Base-by-base conservation (phyloP, 2,329 filamentous ascomycete species). In the Grosmannia huntii region DNA sequence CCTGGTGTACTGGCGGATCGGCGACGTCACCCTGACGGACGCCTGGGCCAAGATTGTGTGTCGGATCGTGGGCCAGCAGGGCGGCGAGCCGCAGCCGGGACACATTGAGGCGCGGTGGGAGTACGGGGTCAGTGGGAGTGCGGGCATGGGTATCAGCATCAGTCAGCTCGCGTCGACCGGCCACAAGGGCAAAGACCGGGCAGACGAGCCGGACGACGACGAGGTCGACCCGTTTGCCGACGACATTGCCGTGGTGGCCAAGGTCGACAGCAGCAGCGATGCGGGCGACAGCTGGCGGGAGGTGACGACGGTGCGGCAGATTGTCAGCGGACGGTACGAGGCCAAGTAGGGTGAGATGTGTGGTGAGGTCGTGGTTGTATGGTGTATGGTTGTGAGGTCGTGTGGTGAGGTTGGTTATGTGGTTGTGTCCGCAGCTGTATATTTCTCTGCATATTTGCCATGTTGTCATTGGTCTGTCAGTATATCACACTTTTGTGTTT, bases 21-120 rank as follows among this genome's bases (percentile, higher is more conserved):
- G 85, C 52, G 86, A 95, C 62, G 75, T 97, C 19, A 53, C 52
- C 10, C 57, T 62, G 46, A 60, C 60, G 2, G 53, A 81, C 10
- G 83, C 83, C 55, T 79, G 82, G 63, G 80, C 86, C 66, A 92
- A 90, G 72, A 82, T 96, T 59, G 84, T 96, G 7, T 94, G 90
- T 60, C 83, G 90, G 3, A 87, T 99, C 64, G 75, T 80, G 11
- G 60, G 58, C 48, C 62, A 63, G 10, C 59, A 61, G 55, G 63
- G 62, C 10, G 59, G 57, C n/a, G 61, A 61, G 51, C 81, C 60
- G 38, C 59, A 60, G 57, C 83, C 89, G 5, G 90, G 90, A 0
- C 84, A 82, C 57, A 80, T 95, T 9, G 92, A 99, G 69, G 89
- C 89, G 78, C 62, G 62, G 28, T 65, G 64, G 64, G 64, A 64